Evolutionary conservation across 257 asterid genomes (phyloP).

Genomic region (Ilex asprella): DNA sequence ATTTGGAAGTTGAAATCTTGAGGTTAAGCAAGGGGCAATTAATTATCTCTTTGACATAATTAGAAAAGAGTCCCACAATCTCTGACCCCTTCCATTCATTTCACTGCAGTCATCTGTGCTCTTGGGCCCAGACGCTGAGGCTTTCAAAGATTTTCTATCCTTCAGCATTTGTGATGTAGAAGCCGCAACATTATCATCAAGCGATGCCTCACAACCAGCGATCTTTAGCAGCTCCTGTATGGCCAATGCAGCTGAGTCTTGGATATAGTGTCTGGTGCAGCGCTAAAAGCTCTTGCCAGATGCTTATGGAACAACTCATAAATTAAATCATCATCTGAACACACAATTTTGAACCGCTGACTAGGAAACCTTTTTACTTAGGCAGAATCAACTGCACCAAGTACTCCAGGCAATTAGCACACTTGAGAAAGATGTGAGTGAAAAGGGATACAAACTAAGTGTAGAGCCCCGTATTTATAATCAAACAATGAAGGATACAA

Average conservation of each 20-base stretch:
- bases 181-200: conserved; percentile 47
- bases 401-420: conserved; percentile 98
- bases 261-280: conserved; percentile 85
- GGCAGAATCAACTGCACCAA: conserved; percentile 98
- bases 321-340: conserved; percentile 95
- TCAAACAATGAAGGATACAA: too few relatives aligned
- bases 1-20: conserved; percentile 66
- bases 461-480: too few relatives aligned
- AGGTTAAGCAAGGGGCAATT: conserved; percentile 99
- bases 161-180: conserved; percentile 28
- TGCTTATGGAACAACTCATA: conserved; percentile 90
- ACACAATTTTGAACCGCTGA: conserved; percentile 81
- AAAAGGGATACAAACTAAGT: too few relatives aligned
- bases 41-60: conserved; percentile 89
- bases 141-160: conserved; percentile 29
- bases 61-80: conserved; percentile 88
- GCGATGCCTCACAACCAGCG: conserved; percentile 85
- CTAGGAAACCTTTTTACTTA: conserved; percentile 65
- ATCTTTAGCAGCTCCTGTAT: conserved; percentile 87
- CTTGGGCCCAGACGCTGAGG: conserved; percentile 32
- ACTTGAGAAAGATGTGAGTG: too few relatives aligned
- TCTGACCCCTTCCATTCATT: conserved; percentile 68
- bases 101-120: conserved; percentile 26
- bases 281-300: conserved; percentile 94
- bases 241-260: conserved; percentile 96